Conservation (phyloP, 495 filamentous ascomycete species). For the Tirmania nivea region DNA sequence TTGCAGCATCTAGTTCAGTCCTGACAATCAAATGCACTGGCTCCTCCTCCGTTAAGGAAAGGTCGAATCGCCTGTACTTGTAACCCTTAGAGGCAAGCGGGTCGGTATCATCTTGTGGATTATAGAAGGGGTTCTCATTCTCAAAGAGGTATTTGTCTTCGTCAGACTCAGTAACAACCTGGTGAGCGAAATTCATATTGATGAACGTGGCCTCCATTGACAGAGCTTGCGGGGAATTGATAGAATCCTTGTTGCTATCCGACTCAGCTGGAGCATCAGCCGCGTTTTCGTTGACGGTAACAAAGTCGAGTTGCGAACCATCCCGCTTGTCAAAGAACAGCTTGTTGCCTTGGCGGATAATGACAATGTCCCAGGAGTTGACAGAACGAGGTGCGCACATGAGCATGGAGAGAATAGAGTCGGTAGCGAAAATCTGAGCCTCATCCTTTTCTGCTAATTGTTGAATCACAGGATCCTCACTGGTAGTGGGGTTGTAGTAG, state of each 20-base stretch:
- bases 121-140: conserved; percentile 94
- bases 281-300: conserved; percentile 98
- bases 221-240: conserved; percentile 77
- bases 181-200: conserved; percentile 96
- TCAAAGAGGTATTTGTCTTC: conserved; percentile 55
- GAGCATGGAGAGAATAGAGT: conserved; percentile 93
- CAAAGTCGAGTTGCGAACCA: conserved; percentile 78
- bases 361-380: conserved; percentile 95
- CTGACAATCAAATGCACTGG: conserved; percentile 80
- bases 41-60: conserved; percentile 79
- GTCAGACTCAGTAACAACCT: conserved; percentile 68
- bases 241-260: conserved; percentile 79
- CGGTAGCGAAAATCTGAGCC: conserved; percentile 89
- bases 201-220: conserved; percentile 96
- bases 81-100: conserved; percentile 87
- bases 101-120: conserved; percentile 73
- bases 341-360: conserved; percentile 75
- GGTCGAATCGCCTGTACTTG: conserved; percentile 92
- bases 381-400: conserved; percentile 93
- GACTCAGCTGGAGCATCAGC: conserved; percentile 82
- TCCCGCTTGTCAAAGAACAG: conserved; percentile 97
- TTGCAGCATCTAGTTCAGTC: conserved; percentile 85
- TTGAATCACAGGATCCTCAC: conserved; percentile 87
- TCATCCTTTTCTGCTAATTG: conserved; percentile 91
- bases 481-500: conserved; percentile 93